Evolutionary conservation across 768 basidiomycete species (phyloP), one percentile per base, ranked within the genome.

Genomic region (Clavulina sp.): DNA sequence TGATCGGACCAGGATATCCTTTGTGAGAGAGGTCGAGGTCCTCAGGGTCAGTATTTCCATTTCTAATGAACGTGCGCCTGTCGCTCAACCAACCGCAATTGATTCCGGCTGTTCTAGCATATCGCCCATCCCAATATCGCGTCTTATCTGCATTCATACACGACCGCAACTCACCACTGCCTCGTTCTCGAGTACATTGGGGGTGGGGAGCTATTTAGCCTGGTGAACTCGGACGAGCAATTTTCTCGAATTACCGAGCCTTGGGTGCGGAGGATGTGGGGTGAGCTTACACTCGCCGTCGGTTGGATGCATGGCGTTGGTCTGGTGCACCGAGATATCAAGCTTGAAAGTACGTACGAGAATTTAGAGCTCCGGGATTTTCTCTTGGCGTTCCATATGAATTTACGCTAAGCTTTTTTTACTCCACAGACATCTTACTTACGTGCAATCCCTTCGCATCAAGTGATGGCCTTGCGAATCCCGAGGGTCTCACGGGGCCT

Each of bases 241-340:
- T 57, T 63, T 40, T 38, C 51, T 19, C 52, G 60, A 38, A 62
- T 66, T 60, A 56, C 61, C 26, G 73, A 78, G 57, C 65, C 65
- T 4, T 71, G 82, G 18, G 65, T 87, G 3, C 65, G 75, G 41
- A 65, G 84, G 26, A 78, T 91, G 44, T 87, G 80, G 71, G 69
- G 70, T 31, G 89, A 91, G 64, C 69, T 93, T 3, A 77, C 74
- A 53, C 72, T 73, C 32, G 87, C 80, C 4, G 81, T 91, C 0
- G 78, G 76, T 4, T 93, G 86, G 84, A 79, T 93, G 76, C 88
- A 93, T 60, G 70, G 75, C 34, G 81, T 84, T 13, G 80, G 79
- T 1, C 71, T 91, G 36, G 87, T 93, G 1, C 89, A 93, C 64
- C 73, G 89, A 3, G 89, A 92, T 65, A 78, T 93, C 66, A 93